phyloP scores from a whole-genome alignment of 2,329 filamentous ascomycete species.

The Colletotrichum musae region DNA sequence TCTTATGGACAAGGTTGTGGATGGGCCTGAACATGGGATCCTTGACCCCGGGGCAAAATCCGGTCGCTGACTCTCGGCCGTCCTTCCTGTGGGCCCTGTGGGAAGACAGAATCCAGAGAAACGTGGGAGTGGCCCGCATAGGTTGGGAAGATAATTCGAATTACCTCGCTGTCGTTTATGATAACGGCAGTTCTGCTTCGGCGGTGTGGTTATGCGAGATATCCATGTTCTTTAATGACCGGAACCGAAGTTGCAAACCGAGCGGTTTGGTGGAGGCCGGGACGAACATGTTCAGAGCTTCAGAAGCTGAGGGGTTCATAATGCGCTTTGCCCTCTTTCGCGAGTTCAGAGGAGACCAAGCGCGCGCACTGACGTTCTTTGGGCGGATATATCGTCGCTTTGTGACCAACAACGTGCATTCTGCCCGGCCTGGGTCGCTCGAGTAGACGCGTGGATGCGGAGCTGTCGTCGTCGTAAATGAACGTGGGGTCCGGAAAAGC shows the following conservation, averaged over 20 bases:
- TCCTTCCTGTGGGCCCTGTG: slow-evolving; percentile 18
- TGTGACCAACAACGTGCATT: slow-evolving; percentile 12
- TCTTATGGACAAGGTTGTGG: slow-evolving; percentile 28
- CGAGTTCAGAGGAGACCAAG: slow-evolving; percentile 12
- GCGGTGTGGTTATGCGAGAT: slow-evolving; percentile 25
- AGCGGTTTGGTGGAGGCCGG: slow-evolving; percentile 18
- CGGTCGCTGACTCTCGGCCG: slow-evolving; percentile 8
- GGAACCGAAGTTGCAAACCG: slow-evolving; percentile 36
- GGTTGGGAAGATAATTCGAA: background rate
- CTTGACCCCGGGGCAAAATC: slow-evolving; percentile 19
- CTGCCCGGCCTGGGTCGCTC: background rate
- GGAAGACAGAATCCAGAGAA: background rate
- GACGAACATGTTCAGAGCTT: slow-evolving; percentile 11
- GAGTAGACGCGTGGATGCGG: background rate
- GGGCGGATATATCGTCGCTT: slow-evolving; percentile 6
- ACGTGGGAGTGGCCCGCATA: background rate
- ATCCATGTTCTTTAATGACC: slow-evolving; percentile 31
- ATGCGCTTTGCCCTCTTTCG: slow-evolving; percentile 18
- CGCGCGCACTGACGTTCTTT: slow-evolving; percentile 22
- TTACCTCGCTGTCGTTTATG: background rate
- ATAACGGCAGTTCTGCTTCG: slow-evolving; percentile 8
- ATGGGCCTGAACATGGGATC: slow-evolving; percentile 19
- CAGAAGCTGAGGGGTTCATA: background rate
- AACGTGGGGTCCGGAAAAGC: slow-evolving; percentile 15
- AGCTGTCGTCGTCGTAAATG: background rate